Conservation (phyloP, 805 yeast genomes). For the Torulaspora microellipsoides region DNA sequence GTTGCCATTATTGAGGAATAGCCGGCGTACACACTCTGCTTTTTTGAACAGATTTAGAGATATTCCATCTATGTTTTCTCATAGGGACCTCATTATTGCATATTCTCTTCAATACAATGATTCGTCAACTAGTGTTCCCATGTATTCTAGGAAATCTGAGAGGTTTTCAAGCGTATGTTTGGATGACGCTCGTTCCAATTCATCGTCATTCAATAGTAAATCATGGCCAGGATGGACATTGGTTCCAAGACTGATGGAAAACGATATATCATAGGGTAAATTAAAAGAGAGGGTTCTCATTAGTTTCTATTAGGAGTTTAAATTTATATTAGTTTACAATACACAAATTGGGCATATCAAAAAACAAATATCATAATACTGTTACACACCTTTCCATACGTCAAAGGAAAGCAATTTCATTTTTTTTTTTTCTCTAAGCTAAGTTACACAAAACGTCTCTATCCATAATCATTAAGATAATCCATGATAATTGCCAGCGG, state of each 20-base stretch:
- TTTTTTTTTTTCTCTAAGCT: too few species aligned
- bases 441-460: too few species aligned
- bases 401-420: too few species aligned
- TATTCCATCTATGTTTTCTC: constrained; percentile 19
- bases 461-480: constrained; percentile 15
- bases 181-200: constrained; percentile 5
- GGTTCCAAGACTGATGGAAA: constrained; percentile 16
- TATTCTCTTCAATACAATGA: constrained; percentile 12
- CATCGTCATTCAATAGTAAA: constrained; percentile 2
- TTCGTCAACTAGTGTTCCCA: constrained; percentile 1
- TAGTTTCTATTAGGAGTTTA: too few species aligned
- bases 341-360: too few species aligned
- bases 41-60: constrained; percentile 11
- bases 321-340: too few species aligned
- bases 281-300: too few species aligned
- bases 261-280: neutral
- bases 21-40: constrained; percentile 9
- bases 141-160: constrained; percentile 1
- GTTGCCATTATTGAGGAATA: constrained; percentile 17
- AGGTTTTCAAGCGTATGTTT: constrained; percentile 7
- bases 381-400: neutral
- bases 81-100: constrained; percentile 12
- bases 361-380: neutral
- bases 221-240: constrained; percentile 20
- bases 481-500: constrained; percentile 38